phyloP scores from a whole-genome alignment of 2,329 filamentous ascomycete species.

The Aspergillus sojae region DNA sequence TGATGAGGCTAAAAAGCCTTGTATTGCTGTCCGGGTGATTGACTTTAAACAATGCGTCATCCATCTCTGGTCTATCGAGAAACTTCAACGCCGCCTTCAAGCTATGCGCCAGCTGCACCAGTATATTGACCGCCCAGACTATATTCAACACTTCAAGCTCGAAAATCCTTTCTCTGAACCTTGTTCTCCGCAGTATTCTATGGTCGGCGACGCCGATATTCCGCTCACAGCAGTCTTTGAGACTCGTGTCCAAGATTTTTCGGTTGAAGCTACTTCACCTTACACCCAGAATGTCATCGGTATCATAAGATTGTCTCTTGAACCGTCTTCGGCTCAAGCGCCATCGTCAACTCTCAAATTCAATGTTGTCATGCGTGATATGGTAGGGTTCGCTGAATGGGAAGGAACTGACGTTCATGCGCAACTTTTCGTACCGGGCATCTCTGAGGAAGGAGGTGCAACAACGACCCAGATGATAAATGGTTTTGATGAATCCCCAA shows the following conservation, averaged over 20 bases:
- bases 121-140: constrained; percentile 93
- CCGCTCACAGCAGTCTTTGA: constrained; percentile 92
- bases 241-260: constrained; percentile 90
- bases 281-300: constrained; percentile 90
- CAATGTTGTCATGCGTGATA: constrained; percentile 97
- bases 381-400: constrained; percentile 90
- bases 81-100: constrained; percentile 81
- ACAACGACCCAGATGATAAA: constrained; percentile 94
- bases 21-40: constrained; percentile 84
- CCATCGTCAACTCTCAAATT: constrained; percentile 94
- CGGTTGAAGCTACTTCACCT: constrained; percentile 85
- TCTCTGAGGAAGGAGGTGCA: constrained; percentile 85
- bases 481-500: constrained; percentile 88
- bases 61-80: constrained; percentile 92
- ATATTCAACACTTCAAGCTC: constrained; percentile 86
- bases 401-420: constrained; percentile 96
- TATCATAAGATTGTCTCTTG: constrained; percentile 85
- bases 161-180: constrained; percentile 92
- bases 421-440: constrained; percentile 90
- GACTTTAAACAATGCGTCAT: constrained; percentile 86
- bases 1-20: constrained; percentile 82
- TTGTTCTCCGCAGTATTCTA: constrained; percentile 88
- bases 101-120: constrained; percentile 97
- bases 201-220: constrained; percentile 90
- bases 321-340: constrained; percentile 89